Conservation (phyloP, 106 monocot species). For the Allium cepa region DNA sequence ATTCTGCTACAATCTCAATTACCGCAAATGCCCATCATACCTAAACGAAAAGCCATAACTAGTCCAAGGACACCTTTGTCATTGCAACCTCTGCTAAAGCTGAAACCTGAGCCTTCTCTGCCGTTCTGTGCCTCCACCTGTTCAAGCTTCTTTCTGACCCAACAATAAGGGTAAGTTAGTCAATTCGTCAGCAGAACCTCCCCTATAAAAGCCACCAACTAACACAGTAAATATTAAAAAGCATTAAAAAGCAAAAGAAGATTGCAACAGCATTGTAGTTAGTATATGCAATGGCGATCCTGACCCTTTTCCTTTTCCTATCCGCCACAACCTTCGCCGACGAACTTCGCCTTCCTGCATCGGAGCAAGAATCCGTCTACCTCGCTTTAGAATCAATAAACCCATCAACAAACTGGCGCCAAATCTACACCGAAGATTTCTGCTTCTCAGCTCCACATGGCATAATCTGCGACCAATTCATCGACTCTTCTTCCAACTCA, state of each 20-base stretch:
- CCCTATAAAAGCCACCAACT: too few relatives aligned
- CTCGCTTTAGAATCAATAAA: slow-evolving; percentile 44
- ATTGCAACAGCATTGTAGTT: background rate
- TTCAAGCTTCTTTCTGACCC: too few relatives aligned
- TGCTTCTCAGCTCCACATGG: slow-evolving; percentile 76
- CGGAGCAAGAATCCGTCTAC: slow-evolving; percentile 53
- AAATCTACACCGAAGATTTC: slow-evolving; percentile 59
- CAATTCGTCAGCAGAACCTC: too few relatives aligned
- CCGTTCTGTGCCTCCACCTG: too few relatives aligned
- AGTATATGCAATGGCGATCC: background rate
- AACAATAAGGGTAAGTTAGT: too few relatives aligned
- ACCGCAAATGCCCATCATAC: too few relatives aligned
- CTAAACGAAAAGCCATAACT: too few relatives aligned
- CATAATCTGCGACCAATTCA: slow-evolving; percentile 55
- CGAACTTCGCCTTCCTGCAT: slow-evolving; percentile 11
- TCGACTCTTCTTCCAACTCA: background rate
- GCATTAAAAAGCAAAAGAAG: too few relatives aligned
- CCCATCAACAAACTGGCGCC: slow-evolving; percentile 36
- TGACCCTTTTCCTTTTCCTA: slow-evolving; percentile 13
- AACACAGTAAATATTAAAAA: background rate
- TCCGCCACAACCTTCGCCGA: background rate
- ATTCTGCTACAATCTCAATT: too few relatives aligned
- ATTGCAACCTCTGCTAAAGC: too few relatives aligned
- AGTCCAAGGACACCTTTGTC: too few relatives aligned
- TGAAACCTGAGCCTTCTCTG: too few relatives aligned